Conservation (phyloP, 2,329 filamentous ascomycete genomes). For the Macroventuria anomochaeta region DNA sequence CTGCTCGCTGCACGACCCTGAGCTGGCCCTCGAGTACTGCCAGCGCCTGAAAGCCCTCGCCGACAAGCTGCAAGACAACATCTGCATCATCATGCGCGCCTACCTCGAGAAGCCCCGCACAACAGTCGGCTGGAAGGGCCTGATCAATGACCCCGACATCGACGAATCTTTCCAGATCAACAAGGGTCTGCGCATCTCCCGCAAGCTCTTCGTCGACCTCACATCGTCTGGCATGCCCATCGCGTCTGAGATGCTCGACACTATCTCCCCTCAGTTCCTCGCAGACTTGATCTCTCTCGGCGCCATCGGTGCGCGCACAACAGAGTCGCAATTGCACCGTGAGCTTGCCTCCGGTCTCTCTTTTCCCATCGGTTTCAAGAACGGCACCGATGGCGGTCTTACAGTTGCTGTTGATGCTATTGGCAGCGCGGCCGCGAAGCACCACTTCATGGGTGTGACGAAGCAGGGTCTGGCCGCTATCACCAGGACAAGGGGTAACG, state of each 20-base stretch:
- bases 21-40: constrained; percentile 86
- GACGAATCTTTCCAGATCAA: constrained; percentile 98
- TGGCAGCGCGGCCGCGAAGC: constrained; percentile 76
- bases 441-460: constrained; percentile 98
- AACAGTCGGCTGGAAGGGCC: constrained; percentile 97
- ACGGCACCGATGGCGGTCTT: constrained; percentile 92
- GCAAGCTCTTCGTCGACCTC: constrained; percentile 91
- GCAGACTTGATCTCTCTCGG: constrained; percentile 95
- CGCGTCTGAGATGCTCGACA: constrained; percentile 97
- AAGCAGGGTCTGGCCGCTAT: constrained; percentile 97
- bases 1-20: constrained; percentile 96
- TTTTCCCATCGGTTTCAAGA: constrained; percentile 99
- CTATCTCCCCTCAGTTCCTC: constrained; percentile 96
- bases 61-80: constrained; percentile 79
- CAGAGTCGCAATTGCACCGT: constrained; percentile 94
- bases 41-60: constrained; percentile 76
- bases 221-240: constrained; percentile 90
- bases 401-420: constrained; percentile 95
- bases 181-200: constrained; percentile 91
- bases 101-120: constrained; percentile 99
- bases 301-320: constrained; percentile 94
- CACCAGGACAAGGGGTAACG: constrained; percentile 89
- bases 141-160: constrained; percentile 99
- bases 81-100: constrained; percentile 95
- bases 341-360: constrained; percentile 94